Conservation (phyloP, 2,329 filamentous ascomycete genomes). For the Trichoderma simmonsii region DNA sequence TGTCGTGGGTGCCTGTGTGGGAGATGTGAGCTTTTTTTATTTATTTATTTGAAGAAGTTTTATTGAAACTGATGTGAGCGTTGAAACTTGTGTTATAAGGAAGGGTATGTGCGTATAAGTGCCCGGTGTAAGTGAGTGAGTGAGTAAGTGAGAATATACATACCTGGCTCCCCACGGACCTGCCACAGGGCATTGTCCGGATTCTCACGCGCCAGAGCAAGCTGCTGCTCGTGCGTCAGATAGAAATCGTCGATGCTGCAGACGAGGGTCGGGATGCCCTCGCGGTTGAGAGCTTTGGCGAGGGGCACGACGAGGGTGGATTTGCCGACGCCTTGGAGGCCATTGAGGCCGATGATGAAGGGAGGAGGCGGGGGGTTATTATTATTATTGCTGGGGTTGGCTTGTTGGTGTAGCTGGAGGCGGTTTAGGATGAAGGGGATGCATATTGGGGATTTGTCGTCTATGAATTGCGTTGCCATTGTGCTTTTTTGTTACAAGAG, state of each 20-base stretch:
- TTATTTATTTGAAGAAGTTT: neutral
- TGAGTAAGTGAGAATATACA: neutral
- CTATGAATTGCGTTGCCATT: slow-evolving; percentile 46
- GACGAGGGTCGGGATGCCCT: slow-evolving; percentile 63
- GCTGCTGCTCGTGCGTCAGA: slow-evolving; percentile 67
- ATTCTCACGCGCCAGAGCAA: slow-evolving; percentile 60
- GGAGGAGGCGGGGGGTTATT: slow-evolving; percentile 45
- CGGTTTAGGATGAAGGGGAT: slow-evolving; percentile 71
- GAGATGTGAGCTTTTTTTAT: neutral
- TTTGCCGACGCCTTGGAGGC: slow-evolving; percentile 89
- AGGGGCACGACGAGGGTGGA: slow-evolving; percentile 77
- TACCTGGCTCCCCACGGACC: slow-evolving; percentile 76
- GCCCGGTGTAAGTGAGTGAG: neutral
- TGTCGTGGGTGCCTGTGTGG: slow-evolving; percentile 62
- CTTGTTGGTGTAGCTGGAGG: slow-evolving; percentile 46
- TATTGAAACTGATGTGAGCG: neutral
- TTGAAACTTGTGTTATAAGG: neutral
- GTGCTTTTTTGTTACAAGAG: neutral
- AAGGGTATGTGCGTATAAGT: neutral
- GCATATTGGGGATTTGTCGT: slow-evolving; percentile 76
- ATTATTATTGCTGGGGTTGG: neutral
- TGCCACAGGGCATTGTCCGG: slow-evolving; percentile 73
- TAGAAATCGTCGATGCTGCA: slow-evolving; percentile 91
- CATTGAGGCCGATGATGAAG: slow-evolving; percentile 82
- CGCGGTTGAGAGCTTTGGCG: slow-evolving; percentile 54